These are phyloP conservation scores for thale cress (Arabidopsis thaliana) DNA, from an alignment of 345 rosid genomes.

Conservation along the genomic window TAIR10.1 NC_003070.9:30183501-30184000, in stretches of 20 bases:
- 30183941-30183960: slow-evolving; percentile 76
- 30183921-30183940: slow-evolving; percentile 97
- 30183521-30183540: neutral
- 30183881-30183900: slow-evolving; percentile 88
- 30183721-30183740: slow-evolving; percentile 34
- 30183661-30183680: slow-evolving; percentile 40
- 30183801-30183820: slow-evolving; percentile 51
- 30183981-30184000: slow-evolving; percentile 19
- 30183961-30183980: slow-evolving; percentile 19
- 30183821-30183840: slow-evolving; percentile 42
- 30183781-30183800: slow-evolving; percentile 42
- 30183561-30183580: slow-evolving; percentile 12
- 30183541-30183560: slow-evolving; percentile 5
- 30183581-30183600: slow-evolving; percentile 11
- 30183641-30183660: slow-evolving; percentile 23
- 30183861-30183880: slow-evolving; percentile 78
- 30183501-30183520: neutral
- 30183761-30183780: slow-evolving; percentile 42
- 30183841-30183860: slow-evolving; percentile 55
- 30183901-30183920: slow-evolving; percentile 98
- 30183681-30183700: slow-evolving; percentile 28
- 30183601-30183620: slow-evolving; percentile 13
- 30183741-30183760: slow-evolving; percentile 31
- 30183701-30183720: slow-evolving; percentile 39
- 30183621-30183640: slow-evolving; percentile 20